These are phyloP conservation scores for Pichia nanzhaoensis DNA, from an alignment of 805 yeast genomes.

Conservation along the genomic window DNA sequence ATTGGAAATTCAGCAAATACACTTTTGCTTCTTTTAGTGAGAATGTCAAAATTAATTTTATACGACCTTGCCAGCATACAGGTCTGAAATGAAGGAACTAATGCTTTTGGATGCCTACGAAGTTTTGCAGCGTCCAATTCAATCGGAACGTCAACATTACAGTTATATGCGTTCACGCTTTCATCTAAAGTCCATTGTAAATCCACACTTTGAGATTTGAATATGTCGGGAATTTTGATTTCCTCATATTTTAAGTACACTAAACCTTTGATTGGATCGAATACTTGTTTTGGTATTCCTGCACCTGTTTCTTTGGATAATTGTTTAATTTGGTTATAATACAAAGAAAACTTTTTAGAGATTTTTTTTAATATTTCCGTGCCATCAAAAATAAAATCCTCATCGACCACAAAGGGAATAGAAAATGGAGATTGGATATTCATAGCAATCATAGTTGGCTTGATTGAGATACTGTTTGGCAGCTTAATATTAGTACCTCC, in stretches of 20 bases:
- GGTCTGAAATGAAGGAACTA: constrained; percentile 13
- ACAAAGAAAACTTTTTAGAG: constrained; percentile 8
- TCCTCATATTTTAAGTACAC: not conserved
- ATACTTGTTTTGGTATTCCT: constrained; percentile 12
- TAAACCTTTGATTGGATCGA: constrained; percentile 8
- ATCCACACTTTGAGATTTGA: constrained; percentile 2
- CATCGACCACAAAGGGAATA: constrained; percentile 18
- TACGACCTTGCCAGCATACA: constrained; percentile 10
- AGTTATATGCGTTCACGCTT: not conserved
- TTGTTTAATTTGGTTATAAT: constrained; percentile 6
- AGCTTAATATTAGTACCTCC: not conserved
- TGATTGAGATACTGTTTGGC: constrained; percentile 9
- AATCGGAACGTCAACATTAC: not conserved
- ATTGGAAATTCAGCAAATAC: constrained; percentile 4
- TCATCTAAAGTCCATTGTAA: constrained; percentile 8
- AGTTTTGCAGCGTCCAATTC: not conserved
- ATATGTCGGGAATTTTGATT: constrained; percentile 3
- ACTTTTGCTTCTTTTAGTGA: not conserved
- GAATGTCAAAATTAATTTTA: constrained; percentile 1
- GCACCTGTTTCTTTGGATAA: constrained; percentile 4
- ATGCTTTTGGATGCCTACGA: not conserved
- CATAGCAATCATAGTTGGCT: constrained; percentile 13
- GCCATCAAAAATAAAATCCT: constrained; percentile 6
- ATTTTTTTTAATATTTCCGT: not conserved
- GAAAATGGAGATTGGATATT: constrained; percentile 14